These are phyloP conservation scores for Ganoderma leucocontextum DNA, from an alignment of 1,284 basidiomycete species.

Conservation along the genomic window DNA sequence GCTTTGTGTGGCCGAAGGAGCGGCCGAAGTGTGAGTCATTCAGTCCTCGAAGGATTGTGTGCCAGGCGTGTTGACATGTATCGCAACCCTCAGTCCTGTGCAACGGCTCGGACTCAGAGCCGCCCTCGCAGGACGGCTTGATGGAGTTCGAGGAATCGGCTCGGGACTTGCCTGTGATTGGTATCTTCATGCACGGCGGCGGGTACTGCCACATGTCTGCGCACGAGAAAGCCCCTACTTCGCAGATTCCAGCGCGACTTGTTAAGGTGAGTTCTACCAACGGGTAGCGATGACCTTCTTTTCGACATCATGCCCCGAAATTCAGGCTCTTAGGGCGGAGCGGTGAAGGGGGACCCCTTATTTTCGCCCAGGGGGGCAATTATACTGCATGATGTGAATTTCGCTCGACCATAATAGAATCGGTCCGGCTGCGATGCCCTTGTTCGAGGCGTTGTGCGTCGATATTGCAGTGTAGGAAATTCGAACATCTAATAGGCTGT, in stretches of 20 bases:
- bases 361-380: too few species aligned
- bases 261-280: slow-evolving; percentile 48
- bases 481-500: too few species aligned
- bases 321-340: too few species aligned
- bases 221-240: slow-evolving; percentile 55
- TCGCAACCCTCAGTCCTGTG: not conserved
- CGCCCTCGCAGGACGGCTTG: not conserved
- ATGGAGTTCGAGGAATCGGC: slow-evolving; percentile 35
- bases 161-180: slow-evolving; percentile 46
- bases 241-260: slow-evolving; percentile 54
- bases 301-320: too few species aligned
- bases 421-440: too few species aligned
- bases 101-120: not conserved
- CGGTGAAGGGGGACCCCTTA: too few species aligned
- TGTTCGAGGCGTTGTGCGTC: too few species aligned
- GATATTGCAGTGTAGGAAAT: too few species aligned
- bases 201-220: slow-evolving; percentile 66
- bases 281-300: too few species aligned
- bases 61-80: not conserved
- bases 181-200: slow-evolving; percentile 60
- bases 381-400: too few species aligned
- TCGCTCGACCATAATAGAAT: too few species aligned
- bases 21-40: slow-evolving; percentile 33
- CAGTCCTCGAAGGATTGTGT: not conserved
- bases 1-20: slow-evolving; percentile 56